Evolutionary conservation across 805 yeast genomes (phyloP), one percentile per base, ranked within the genome.

Genomic region (Wickerhamomyces chaumierensis): DNA sequence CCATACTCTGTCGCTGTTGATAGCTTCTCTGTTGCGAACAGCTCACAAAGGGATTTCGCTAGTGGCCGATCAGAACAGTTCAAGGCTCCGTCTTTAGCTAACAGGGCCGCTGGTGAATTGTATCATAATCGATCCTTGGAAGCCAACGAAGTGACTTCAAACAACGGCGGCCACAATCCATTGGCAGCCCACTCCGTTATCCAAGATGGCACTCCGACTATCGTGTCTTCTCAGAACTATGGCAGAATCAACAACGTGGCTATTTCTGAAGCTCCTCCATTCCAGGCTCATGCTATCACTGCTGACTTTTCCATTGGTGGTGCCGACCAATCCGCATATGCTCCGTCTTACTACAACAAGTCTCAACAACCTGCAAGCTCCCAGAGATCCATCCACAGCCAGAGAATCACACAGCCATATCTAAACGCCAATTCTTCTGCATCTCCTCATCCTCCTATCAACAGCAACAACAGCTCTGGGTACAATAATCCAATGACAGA

Each of bases 171-270:
- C 29, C 29, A 8, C 5, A 25, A 11, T 5, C 29, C 29, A 8
- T 4, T 25, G 5, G 9, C 29, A 7, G 9, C 29, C 12, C 29
- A 25, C 12, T 25, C 29, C 29, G 14, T 25, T 4, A 16, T 31
- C 14, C 7, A 31, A 6, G 56, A 53, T 17, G 56, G 56, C 14
- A 41, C 49, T 12, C 56, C 57, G 33, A 48, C 47, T 34, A 34
- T 53, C 25, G 53, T 53, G 12, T 49, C 55, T 2, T 33, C 54
- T 5, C 43, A 46, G 32, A 51, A 52, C 37, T 46, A 47, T 36
- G 33, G n/a, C 5, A 51, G 33, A 28, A 52, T 43, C 20, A 50
- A 45, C 19, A 53, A 51, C 5, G 41, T n/a, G n/a, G n/a, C 49
- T 23, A 49, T 45, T 20, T 35, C 50, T 1, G 56, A 52, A 34